Conservation (phyloP, 164 flowering plant species). For the Saururus chinensis region DNA sequence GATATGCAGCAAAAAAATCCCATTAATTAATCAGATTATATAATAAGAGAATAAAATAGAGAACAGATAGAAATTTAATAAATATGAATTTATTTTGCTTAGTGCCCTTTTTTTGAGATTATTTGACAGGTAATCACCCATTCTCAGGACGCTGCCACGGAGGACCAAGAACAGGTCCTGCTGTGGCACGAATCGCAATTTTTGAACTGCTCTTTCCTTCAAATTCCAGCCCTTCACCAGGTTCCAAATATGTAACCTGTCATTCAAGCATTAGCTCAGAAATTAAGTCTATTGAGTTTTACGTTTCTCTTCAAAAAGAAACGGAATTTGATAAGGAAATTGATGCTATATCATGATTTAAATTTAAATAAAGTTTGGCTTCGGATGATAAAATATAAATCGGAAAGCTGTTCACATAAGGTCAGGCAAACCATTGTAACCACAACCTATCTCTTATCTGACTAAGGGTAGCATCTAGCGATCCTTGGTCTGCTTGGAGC, state of each 20-base stretch:
- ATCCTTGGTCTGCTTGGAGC: no score
- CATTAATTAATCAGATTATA: not conserved
- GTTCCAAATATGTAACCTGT: constrained; percentile 79
- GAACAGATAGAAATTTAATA: not conserved
- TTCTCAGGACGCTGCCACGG: constrained; percentile 99
- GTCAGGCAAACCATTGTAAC: no score
- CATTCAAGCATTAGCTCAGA: no score
- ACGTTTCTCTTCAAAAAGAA: not conserved
- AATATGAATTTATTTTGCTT: not conserved
- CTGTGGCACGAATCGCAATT: constrained; percentile 55
- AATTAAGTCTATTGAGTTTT: not conserved
- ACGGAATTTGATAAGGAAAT: not conserved
- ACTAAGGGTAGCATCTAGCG: no score
- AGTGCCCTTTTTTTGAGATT: not conserved
- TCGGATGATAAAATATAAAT: no score
- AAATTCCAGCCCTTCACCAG: constrained; percentile 62
- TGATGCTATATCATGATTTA: no score
- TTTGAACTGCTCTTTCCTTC: constrained; percentile 41
- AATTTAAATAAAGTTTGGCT: no score
- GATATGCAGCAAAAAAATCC: constrained; percentile 28
- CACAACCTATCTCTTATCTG: no score
- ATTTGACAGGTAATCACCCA: constrained; percentile 36
- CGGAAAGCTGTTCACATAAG: no score
- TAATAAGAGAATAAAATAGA: not conserved
- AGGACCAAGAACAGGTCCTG: constrained; percentile 91